Base-by-base conservation (phyloP, 768 basidiomycete genomes). In the Terana coerulea region DNA sequence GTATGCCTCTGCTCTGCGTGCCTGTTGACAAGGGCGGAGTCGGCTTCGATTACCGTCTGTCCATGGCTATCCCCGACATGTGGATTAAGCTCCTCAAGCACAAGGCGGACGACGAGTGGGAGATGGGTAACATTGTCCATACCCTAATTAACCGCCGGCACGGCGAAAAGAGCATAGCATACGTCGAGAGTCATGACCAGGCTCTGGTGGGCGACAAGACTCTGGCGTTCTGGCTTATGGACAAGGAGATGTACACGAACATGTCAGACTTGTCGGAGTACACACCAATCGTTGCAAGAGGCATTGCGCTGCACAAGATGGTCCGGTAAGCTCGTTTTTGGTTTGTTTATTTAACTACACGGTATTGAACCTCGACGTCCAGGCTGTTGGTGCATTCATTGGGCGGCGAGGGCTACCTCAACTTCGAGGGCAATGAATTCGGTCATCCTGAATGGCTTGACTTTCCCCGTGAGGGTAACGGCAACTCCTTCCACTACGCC, bases 381-480 rank as follows among this genome's bases (percentile, higher is more conserved):
- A 97, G 95, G 33, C 75, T 99, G 28, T 70, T 99, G 25, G 91
- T 91, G 0, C 93, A 97, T 60, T 80, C 91, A 1, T 78, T 99
- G 17, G 97, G 97, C 17, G 97, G 97, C 15, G 97, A 99, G 71
- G 95, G 92, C 0, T 99, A 97, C 67, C 76, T 99, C 55, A 98
- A 97, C 69, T 99, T 99, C 50, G 93, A 95, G 68, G 94, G 92
- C 28, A 98, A 98, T 57, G 95, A 99, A 64, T 99, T 99, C 64
- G 95, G 95, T 36, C 95, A 99, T 67, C 95, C 95, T 10, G 95
- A 99, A 84, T 99, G 97, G 97, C 91, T 99, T 61, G 97, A 99
- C 69, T 99, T 99, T 72, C 97, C 97, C 35, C 88, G 97, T 26
- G 91, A 83, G 60, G 97, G 97, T 17, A 99, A 99, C 65, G 79